These are phyloP conservation scores for Phragmites australis DNA, from an alignment of 176 grass and related monocot genomes.

Conservation along the genomic window DNA sequence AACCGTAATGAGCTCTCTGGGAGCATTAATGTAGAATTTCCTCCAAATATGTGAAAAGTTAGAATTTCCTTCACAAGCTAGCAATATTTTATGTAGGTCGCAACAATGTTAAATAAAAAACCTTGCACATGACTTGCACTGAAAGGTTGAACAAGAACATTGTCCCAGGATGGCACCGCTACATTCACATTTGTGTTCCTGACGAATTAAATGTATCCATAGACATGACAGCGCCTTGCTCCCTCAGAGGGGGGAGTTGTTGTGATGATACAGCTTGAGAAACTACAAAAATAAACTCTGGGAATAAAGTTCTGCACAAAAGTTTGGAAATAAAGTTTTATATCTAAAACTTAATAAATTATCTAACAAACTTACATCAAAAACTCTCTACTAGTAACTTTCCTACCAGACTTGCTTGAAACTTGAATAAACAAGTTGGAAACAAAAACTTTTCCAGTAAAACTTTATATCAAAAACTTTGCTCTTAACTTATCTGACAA, in stretches of 20 bases:
- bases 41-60: constrained; percentile 29
- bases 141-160: constrained; percentile 46
- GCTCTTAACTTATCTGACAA: too few relatives aligned
- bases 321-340: too few relatives aligned
- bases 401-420: too few relatives aligned
- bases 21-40: too few relatives aligned
- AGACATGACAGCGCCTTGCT: constrained; percentile 43
- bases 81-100: not conserved
- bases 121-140: constrained; percentile 46
- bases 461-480: too few relatives aligned
- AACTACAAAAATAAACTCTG: constrained; percentile 32
- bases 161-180: constrained; percentile 37
- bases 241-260: constrained; percentile 36
- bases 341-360: too few relatives aligned
- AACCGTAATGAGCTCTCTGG: too few relatives aligned
- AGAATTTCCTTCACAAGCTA: constrained; percentile 16
- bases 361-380: too few relatives aligned
- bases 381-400: too few relatives aligned
- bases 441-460: too few relatives aligned
- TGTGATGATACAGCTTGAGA: constrained; percentile 42
- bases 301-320: too few relatives aligned
- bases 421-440: too few relatives aligned
- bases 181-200: constrained; percentile 42
- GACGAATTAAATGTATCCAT: constrained; percentile 43
- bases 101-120: constrained; percentile 11